Conservation (phyloP, 2,329 filamentous ascomycete species). For the Fusarium verrucosum region DNA sequence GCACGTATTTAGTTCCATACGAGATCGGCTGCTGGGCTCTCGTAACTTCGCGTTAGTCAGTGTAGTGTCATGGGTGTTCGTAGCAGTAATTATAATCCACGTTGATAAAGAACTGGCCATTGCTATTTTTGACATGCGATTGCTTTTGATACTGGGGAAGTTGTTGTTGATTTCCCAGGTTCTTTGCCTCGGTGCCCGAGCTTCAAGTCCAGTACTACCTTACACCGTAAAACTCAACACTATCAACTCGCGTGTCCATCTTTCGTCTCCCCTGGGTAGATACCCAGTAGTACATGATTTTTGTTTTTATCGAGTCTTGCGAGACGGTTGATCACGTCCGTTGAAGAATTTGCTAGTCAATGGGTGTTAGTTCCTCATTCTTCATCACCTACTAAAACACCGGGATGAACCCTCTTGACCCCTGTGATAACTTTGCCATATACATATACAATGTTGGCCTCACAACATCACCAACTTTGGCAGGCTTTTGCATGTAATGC, state of each 20-base stretch:
- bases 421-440: background rate
- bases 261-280: background rate
- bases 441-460: background rate
- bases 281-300: constrained; percentile 2
- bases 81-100: constrained; percentile 2
- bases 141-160: background rate
- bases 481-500: background rate
- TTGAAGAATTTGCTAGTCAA: constrained; percentile 3
- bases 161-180: background rate
- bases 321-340: background rate
- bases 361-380: constrained; percentile 7
- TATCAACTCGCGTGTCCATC: background rate
- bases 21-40: constrained; percentile 17
- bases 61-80: constrained; percentile 2
- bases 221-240: no score
- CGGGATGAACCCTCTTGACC: background rate
- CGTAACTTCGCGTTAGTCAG: constrained; percentile 1
- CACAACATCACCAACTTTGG: background rate
- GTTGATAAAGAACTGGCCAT: constrained; percentile 5
- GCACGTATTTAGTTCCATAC: constrained; percentile 27
- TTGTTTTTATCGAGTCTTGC: constrained; percentile 7
- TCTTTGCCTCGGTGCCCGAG: background rate
- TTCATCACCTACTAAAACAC: constrained; percentile 1
- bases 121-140: constrained; percentile 19
- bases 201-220: background rate